phyloP scores from a whole-genome alignment of 1,284 basidiomycete species.

The Ustilago shanxiensis region DNA sequence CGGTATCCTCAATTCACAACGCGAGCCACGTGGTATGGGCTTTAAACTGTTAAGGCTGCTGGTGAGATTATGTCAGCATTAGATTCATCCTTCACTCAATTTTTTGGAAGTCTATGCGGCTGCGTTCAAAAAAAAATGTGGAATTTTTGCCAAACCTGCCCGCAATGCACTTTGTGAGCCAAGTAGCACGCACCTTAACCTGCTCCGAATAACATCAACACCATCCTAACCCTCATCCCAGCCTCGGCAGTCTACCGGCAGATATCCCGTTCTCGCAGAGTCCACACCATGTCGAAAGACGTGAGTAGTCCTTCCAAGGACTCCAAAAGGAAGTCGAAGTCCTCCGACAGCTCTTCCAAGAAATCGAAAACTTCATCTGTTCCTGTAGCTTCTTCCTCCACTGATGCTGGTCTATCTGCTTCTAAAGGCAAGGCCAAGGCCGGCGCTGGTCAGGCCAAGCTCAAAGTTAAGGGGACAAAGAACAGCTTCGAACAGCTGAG shows the following conservation, averaged over 20 bases:
- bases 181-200: background rate
- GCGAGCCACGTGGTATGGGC: too few relatives aligned
- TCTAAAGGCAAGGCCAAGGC: slow-evolving; percentile 34
- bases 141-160: slow-evolving; percentile 8
- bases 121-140: slow-evolving; percentile 1
- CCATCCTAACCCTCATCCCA: background rate
- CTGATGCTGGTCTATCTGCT: background rate
- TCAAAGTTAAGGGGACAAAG: slow-evolving; percentile 29
- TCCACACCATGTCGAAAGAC: slow-evolving; percentile 20
- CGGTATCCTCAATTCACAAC: too few relatives aligned
- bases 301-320: slow-evolving; percentile 25
- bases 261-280: background rate
- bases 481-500: slow-evolving; percentile 28
- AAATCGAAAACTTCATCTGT: slow-evolving; percentile 42
- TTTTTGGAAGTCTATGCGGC: slow-evolving; percentile 11
- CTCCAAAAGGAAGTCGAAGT: slow-evolving; percentile 41
- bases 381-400: slow-evolving; percentile 18
- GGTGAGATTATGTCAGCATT: background rate
- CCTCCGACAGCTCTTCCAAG: slow-evolving; percentile 38
- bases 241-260: background rate
- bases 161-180: background rate
- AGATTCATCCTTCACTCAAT: background rate
- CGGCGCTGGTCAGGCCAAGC: slow-evolving; percentile 27
- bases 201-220: background rate
- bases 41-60: background rate